phyloP scores from a whole-genome alignment of 257 asterid species.

The Mentha longifolia region DNA sequence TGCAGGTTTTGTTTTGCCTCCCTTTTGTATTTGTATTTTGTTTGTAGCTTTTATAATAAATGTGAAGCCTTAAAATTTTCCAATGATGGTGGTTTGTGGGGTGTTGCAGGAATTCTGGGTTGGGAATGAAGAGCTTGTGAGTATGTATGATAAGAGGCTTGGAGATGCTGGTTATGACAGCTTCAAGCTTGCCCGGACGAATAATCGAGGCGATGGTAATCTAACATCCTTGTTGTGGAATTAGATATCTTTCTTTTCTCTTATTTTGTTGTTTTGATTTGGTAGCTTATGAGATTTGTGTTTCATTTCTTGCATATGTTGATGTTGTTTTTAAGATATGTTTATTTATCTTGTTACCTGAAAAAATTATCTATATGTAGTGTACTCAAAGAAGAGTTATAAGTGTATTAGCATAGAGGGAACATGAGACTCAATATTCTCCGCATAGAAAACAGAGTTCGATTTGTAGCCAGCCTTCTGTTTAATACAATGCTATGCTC shows the following conservation, averaged over 20 bases:
- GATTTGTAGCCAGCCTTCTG: not conserved
- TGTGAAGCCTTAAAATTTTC: constrained; percentile 11
- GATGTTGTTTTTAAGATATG: not conserved
- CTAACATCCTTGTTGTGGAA: not conserved
- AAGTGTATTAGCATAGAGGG: too few species aligned
- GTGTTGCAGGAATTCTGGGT: constrained; percentile 86
- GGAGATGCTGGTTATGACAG: constrained; percentile 86
- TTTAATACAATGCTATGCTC: not conserved
- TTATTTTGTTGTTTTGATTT: too few species aligned
- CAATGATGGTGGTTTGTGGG: constrained; percentile 15
- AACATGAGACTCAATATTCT: not conserved
- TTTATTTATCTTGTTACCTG: too few species aligned
- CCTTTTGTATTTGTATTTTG: not conserved
- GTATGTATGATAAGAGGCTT: constrained; percentile 82
- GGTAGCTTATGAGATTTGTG: too few species aligned
- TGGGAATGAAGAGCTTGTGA: constrained; percentile 91
- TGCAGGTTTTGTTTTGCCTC: constrained; percentile 61
- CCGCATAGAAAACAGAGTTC: not conserved
- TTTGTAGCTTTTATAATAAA: not conserved
- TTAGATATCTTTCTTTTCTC: too few species aligned
- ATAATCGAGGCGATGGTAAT: constrained; percentile 94
- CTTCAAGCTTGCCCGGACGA: constrained; percentile 89
- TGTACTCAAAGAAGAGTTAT: too few species aligned
- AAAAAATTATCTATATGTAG: not conserved
- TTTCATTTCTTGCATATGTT: not conserved